Base-by-base conservation (phyloP, 164 flowering plant species). In the Chimonanthus salicifolius region DNA sequence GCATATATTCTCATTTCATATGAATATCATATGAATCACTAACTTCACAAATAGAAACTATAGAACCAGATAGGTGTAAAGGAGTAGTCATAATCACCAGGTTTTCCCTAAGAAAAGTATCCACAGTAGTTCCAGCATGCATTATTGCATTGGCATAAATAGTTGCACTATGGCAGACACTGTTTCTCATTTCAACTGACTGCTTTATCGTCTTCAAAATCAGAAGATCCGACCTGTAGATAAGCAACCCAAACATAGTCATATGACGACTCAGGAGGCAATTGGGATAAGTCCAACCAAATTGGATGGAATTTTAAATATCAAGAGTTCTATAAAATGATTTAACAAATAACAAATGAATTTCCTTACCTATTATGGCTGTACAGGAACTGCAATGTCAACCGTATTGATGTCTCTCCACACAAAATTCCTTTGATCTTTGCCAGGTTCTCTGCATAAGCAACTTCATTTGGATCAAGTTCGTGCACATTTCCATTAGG, bases 101-200 rank as follows among this genome's bases (percentile, higher is more conserved):
- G 76, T 92, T 91, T 79, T 92, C 98, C 80, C 97, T 85, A 8
- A 92, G 88, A 78, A 91, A 92, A 8, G 98, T 92, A 76, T 92
- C 98, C 51, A 92, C 98, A 9, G 98, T 92, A 3, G 98, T 92
- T 80, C 98, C 97, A 62, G 98, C 98, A 80, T 92, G 98, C 98
- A 92, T 92, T 76, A 92, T 87, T 7, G 98, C 98, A 88, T 92
- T 92, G 47, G 97, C 90, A 87, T 89, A 88, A 46, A 92, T 91
- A 49, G 98, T 92, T 21, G 98, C 98, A 85, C 98, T 92, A 71
- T 92, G 98, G 73, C 98, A 92, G 54, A 92, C 98, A 79, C 98
- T 92, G 71, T 92, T 92, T 82, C 94, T 87, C 93, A 91, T 88
- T 84, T 92, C 98, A 75, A 92, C 92, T 62, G 98, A 91, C 80